These are phyloP conservation scores for Agrocybe praecox DNA, from an alignment of 768 basidiomycete genomes.

Conservation along the genomic window DNA sequence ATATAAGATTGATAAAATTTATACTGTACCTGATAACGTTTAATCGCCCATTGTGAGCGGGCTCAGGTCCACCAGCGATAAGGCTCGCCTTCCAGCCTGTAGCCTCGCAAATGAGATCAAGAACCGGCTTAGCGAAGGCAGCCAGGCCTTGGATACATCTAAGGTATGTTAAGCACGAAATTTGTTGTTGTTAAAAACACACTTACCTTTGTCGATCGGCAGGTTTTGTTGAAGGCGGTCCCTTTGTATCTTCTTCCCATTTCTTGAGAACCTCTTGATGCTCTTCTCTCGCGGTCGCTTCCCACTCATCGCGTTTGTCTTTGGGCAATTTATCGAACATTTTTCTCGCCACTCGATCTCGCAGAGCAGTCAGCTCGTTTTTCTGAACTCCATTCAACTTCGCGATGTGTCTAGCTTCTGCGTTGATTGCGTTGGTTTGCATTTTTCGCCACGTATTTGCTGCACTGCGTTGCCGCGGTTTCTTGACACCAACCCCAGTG, in stretches of 20 bases:
- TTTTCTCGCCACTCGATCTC: too few relatives aligned
- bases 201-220: constrained; percentile 8
- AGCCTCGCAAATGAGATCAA: constrained; percentile 7
- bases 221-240: background rate
- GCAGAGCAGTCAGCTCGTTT: too few relatives aligned
- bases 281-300: too few relatives aligned
- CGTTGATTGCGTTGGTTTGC: background rate
- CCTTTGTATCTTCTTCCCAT: too few relatives aligned
- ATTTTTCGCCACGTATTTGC: constrained; percentile 12
- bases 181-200: background rate
- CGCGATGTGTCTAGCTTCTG: too few relatives aligned
- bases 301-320: too few relatives aligned
- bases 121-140: constrained; percentile 6
- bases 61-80: constrained; percentile 15
- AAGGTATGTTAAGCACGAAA: background rate
- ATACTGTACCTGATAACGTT: constrained; percentile 4
- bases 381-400: too few relatives aligned
- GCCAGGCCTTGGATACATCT: constrained; percentile 8
- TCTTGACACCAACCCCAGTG: background rate
- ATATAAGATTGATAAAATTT: too few relatives aligned
- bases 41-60: constrained; percentile 7
- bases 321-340: too few relatives aligned
- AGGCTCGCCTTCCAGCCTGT: constrained; percentile 9
- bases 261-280: too few relatives aligned
- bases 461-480: background rate